Conservation (phyloP, 805 yeast species). For the Wickerhamiella siamensis region DNA sequence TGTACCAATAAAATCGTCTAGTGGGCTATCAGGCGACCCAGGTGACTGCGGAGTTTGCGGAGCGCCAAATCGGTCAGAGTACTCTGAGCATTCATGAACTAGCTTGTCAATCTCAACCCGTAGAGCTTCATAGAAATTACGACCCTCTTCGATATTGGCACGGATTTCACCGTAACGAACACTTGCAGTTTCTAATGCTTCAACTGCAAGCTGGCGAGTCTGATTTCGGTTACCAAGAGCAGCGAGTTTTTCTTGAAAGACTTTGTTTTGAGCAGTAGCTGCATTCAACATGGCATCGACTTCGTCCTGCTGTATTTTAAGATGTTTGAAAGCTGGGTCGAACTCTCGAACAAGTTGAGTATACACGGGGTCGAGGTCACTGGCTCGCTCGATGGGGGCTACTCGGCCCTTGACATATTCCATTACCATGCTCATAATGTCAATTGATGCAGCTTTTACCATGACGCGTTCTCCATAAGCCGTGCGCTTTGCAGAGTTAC, state of each 20-base stretch:
- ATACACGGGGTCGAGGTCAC: slow-evolving; percentile 10
- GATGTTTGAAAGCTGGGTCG: slow-evolving; percentile 22
- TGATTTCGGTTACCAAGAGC: slow-evolving; percentile 22
- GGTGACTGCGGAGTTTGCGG: neutral
- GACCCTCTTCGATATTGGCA: slow-evolving; percentile 51
- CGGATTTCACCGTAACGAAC: slow-evolving; percentile 41
- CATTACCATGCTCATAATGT: slow-evolving; percentile 4
- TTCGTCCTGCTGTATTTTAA: slow-evolving; percentile 38
- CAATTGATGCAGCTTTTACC: neutral
- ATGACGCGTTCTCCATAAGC: neutral
- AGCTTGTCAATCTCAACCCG: slow-evolving; percentile 37
- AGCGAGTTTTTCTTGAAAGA: slow-evolving; percentile 29
- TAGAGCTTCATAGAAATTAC: slow-evolving; percentile 53
- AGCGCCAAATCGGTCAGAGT: neutral
- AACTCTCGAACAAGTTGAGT: slow-evolving; percentile 3
- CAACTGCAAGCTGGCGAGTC: slow-evolving; percentile 37
- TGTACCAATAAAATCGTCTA: neutral
- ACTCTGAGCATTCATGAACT: neutral
- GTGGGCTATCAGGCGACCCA: neutral
- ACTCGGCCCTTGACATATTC: neutral
- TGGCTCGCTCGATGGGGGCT: slow-evolving; percentile 4
- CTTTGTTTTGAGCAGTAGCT: slow-evolving; percentile 28
- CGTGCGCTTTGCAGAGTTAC: neutral
- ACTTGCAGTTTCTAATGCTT: slow-evolving; percentile 36
- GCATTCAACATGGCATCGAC: slow-evolving; percentile 39